Evolutionary conservation across 148 eudicot genomes (phyloP).

Genomic region (Rhododendron mucronatum): DNA sequence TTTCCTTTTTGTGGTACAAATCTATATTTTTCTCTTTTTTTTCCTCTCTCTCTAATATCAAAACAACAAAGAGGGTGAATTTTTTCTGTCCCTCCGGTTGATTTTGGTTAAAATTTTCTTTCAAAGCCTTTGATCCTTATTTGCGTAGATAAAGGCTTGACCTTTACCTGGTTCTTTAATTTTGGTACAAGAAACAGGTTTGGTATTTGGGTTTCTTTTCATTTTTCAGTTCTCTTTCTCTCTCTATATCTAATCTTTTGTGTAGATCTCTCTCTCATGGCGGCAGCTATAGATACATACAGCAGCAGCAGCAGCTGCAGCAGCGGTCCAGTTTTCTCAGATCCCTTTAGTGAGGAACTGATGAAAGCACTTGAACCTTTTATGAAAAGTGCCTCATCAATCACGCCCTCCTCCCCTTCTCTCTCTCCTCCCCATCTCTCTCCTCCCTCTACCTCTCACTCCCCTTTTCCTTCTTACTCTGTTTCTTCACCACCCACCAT

Average conservation of each 20-base stretch:
- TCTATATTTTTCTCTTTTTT: not conserved
- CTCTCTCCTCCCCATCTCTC: not conserved
- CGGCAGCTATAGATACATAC: conserved; percentile 44
- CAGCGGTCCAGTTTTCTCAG: conserved; percentile 26
- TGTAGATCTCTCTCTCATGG: conserved; percentile 19
- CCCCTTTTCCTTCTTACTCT: conserved; percentile 12
- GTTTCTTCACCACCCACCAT: conserved; percentile 13
- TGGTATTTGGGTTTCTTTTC: not conserved
- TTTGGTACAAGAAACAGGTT: conserved; percentile 27
- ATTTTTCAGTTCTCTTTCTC: conserved; percentile 3
- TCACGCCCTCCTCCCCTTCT: conserved; percentile 19
- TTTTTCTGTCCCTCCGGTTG: conserved; percentile 30
- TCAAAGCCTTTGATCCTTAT: conserved; percentile 18
- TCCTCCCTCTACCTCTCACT: not conserved
- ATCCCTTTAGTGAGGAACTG: conserved; percentile 48
- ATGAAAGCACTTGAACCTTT: conserved; percentile 67
- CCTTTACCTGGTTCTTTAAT: conserved; percentile 21
- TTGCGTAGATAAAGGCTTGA: conserved; percentile 18
- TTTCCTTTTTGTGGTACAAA: not conserved
- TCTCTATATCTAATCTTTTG: not conserved
- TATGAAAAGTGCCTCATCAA: conserved; percentile 43
- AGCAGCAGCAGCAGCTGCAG: conserved; percentile 22
- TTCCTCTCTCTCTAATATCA: not conserved
- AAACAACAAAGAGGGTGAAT: conserved; percentile 25
- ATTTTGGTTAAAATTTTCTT: conserved; percentile 1